Base-by-base conservation (phyloP, 2,329 filamentous ascomycete species). In the Beauveria medogensis region DNA sequence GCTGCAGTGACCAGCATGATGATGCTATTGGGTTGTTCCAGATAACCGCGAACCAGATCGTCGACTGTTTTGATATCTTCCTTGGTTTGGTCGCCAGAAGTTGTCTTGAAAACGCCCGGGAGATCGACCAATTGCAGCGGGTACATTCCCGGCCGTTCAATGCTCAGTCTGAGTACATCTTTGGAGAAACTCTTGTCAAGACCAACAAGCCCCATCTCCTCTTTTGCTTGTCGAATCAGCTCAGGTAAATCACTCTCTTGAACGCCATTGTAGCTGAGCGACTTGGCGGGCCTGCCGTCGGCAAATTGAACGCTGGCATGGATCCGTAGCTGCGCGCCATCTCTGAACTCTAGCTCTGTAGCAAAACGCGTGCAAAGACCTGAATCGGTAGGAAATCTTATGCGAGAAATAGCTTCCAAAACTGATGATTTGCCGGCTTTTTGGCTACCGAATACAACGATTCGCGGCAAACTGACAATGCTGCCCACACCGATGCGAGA, bases 341-440 rank as follows among this genome's bases (percentile, higher is more conserved):
- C 73, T 8, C 80, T 74, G 14, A 85, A 71, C 26, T 81, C 75
- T 6, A 86, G 70, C 65, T 86, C 81, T 0, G 80, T 82, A 0
- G 75, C 78, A 50, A 80, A 79, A 0, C 80, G 73, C 0, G 80
- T 82, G 51, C 80, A 81, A 1, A 81, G 73, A 0, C 72, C 76
- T 0, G 72, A 71, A 0, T 67, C 72, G 1, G 77, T 73, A 5
- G 80, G 79, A 44, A 82, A 80, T 0, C 74, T 73, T 40, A 82
- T 78, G 0, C 77, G 77, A 0, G 79, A 82, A 37, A 82, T 63
- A 20, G 75, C 92, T 70, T 94, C 90, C 34, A 94, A 77, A 20
- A 94, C 88, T 1, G 90, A 93, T 72, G 88, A 91, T 78, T 95
- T 95, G 68, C 91, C 91, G 48, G 90, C 91, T 0, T 89, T 92